Percentiles rank a stretch among this genome's conserved stretches.
These are phyloP conservation scores for Cyberlindnera mrakii DNA, from an alignment of 805 yeast genomes.

Conservation along the genomic window DNA sequence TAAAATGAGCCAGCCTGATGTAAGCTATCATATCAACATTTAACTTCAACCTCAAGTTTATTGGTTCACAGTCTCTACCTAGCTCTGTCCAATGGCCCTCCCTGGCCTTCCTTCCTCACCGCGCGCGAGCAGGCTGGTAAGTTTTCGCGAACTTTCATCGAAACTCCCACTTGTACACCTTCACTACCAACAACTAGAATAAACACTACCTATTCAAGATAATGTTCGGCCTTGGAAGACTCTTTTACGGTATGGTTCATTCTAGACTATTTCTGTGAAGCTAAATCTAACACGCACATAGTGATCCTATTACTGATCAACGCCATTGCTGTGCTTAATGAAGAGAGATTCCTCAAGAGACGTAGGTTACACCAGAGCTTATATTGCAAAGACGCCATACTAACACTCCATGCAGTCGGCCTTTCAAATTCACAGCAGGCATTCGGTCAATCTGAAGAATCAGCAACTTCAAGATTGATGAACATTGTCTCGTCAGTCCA, in stretches of 20 bases:
- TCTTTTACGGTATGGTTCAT: conserved; percentile 37
- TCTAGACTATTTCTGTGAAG: background rate
- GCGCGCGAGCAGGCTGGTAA: no score
- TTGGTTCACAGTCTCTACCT: no score
- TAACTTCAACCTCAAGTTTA: no score
- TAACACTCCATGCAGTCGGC: conserved; percentile 32
- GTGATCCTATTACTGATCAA: conserved; percentile 52
- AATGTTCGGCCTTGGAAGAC: conserved; percentile 57
- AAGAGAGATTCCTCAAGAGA: conserved; percentile 71
- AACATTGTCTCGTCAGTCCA: conserved; percentile 68
- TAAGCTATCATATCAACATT: no score
- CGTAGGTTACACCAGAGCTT: conserved; percentile 14
- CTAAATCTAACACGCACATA: conserved; percentile 3
- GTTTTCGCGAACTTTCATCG: background rate
- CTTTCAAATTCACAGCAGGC: conserved; percentile 30
- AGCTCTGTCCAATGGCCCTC: no score
- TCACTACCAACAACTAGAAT: background rate
- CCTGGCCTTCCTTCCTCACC: no score
- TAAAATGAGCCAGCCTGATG: no score
- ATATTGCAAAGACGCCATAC: background rate
- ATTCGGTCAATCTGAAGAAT: conserved; percentile 39
- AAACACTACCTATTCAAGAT: conserved; percentile 5
- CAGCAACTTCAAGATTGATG: conserved; percentile 54
- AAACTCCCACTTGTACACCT: background rate
- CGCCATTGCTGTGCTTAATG: conserved; percentile 73